Conservation (phyloP, 2,329 filamentous ascomycete genomes). For the Neonectria faginata region DNA sequence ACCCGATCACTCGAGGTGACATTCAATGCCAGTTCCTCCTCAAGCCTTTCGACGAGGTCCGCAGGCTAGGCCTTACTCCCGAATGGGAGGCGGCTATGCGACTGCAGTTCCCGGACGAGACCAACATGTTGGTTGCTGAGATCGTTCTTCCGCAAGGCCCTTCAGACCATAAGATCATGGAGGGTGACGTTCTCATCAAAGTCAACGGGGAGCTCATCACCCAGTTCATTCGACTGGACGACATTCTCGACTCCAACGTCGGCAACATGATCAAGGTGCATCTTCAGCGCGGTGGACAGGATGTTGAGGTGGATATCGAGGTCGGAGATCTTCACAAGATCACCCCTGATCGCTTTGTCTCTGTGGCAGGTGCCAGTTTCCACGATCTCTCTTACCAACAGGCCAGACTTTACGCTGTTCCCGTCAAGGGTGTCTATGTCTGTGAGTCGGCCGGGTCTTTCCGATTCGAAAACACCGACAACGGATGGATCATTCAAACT, state of each 20-base stretch:
- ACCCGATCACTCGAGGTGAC: conserved; percentile 87
- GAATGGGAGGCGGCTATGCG: conserved; percentile 90
- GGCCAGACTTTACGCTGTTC: conserved; percentile 93
- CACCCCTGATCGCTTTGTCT: conserved; percentile 94
- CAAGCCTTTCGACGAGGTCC: conserved; percentile 97
- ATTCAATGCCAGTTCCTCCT: conserved; percentile 98
- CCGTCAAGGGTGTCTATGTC: conserved; percentile 91
- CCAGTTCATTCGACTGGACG: conserved; percentile 91
- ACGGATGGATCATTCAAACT: conserved; percentile 92
- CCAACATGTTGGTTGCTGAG: conserved; percentile 96
- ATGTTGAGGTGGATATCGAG: conserved; percentile 84
- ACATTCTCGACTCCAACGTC: conserved; percentile 90
- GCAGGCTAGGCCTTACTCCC: conserved; percentile 84
- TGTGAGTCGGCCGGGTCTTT: conserved; percentile 97
- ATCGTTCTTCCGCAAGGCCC: conserved; percentile 93
- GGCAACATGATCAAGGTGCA: conserved; percentile 81
- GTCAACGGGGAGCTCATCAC: conserved; percentile 94
- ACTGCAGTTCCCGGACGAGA: conserved; percentile 88
- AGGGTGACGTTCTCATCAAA: conserved; percentile 93
- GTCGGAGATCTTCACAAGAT: conserved; percentile 94
- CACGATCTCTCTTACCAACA: conserved; percentile 98
- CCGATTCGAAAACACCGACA: conserved; percentile 89
- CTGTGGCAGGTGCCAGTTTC: conserved; percentile 93
- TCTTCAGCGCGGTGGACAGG: conserved; percentile 88
- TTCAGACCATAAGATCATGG: conserved; percentile 86